Evolutionary conservation across 2,329 filamentous ascomycete genomes (phyloP).

Genomic region (Penicillium rolfsii): DNA sequence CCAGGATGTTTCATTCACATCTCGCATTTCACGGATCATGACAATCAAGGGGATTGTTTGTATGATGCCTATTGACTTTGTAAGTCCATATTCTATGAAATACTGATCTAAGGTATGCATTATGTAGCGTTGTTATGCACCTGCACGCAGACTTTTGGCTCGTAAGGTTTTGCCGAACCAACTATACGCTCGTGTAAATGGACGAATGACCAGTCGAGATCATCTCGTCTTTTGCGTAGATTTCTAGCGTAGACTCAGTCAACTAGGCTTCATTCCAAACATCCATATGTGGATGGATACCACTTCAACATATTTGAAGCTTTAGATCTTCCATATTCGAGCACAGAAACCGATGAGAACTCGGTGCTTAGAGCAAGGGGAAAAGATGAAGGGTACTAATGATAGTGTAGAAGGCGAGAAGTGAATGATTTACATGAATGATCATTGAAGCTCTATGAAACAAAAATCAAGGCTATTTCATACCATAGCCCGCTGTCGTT

Average conservation of each 20-base stretch:
- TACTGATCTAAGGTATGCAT: neutral
- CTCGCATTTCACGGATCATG: no score
- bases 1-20: neutral
- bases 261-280: no score
- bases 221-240: neutral
- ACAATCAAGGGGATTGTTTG: neutral
- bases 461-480: neutral
- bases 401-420: no score
- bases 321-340: no score
- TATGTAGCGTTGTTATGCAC: neutral
- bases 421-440: neutral
- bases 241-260: no score
- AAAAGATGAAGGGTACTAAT: no score
- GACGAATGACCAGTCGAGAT: neutral
- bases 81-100: neutral
- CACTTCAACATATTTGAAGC: no score
- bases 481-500: neutral
- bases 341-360: no score
- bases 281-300: no score
- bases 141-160: neutral
- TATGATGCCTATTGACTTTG: no score
- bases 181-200: neutral
- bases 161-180: neutral
- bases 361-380: no score
- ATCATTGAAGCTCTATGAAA: neutral